Percentiles rank a stretch among this genome's conserved stretches.
phyloP scores from a whole-genome alignment of 116 monocot species.

The Dioscorea cayenensis region DNA sequence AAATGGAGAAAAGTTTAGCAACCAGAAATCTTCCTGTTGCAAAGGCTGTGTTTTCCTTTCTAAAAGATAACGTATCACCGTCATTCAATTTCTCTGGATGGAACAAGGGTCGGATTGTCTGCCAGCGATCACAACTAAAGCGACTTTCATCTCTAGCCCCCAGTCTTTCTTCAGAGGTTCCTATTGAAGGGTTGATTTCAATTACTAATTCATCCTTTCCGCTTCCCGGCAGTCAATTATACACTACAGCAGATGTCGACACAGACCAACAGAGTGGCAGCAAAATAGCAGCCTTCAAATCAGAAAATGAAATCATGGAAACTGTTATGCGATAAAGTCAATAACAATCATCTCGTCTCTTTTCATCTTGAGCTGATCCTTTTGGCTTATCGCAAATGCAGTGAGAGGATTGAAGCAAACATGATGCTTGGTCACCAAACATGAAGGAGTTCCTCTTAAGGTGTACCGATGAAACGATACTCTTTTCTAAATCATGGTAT shows the following conservation, averaged over 20 bases:
- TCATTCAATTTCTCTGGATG: constrained; percentile 76
- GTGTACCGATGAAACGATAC: too few species aligned
- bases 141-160: constrained; percentile 28
- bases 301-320: constrained; percentile 8
- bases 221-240: constrained; percentile 37
- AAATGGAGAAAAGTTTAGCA: constrained; percentile 72
- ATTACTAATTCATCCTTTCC: constrained; percentile 55
- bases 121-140: constrained; percentile 65
- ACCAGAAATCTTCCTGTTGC: constrained; percentile 51
- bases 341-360: not conserved
- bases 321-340: not conserved
- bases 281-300: not conserved
- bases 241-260: constrained; percentile 15
- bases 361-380: not conserved
- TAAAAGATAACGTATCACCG: constrained; percentile 53
- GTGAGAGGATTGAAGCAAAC: too few species aligned
- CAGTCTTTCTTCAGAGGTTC: constrained; percentile 22
- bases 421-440: too few species aligned
- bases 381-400: not conserved
- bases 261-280: not conserved
- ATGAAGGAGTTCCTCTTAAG: too few species aligned
- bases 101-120: constrained; percentile 87
- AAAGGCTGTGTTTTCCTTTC: constrained; percentile 63
- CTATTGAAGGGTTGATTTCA: constrained; percentile 18
- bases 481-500: too few species aligned